Base-by-base conservation (phyloP, 495 filamentous ascomycete species). In the Lasiosphaeriaceae sp. region DNA sequence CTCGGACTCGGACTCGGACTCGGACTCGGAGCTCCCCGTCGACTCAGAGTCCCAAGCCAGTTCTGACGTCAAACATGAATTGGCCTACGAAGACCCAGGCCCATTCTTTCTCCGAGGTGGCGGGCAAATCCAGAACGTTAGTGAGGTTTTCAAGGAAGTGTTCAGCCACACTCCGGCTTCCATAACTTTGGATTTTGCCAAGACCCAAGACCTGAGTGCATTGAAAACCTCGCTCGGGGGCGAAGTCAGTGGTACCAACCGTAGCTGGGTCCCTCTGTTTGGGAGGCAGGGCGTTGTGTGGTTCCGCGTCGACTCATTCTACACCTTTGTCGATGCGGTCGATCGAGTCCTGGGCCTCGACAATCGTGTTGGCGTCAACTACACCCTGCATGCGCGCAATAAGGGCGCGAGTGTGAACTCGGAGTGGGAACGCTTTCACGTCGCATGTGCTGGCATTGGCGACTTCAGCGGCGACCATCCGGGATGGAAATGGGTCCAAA, bases 301-400 rank as follows among this genome's bases (percentile, higher is more conserved):
- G 61, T 71, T 65, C 26, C 55, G 41, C 8, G 8, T 55, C 26
- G 46, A 49, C 46, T 24, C 22, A 2, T 29, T 66, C 34, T 37
- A 66, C 51, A 64, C 54, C 20, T 71, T 65, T 45, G 58, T 71
- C 55, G 68, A 71, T 47, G 68, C 68, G 1, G 61, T 71, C 17
- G 64, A 66, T 43, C 61, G 68, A 11, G 61, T 71, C 11, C 49
- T 71, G 16, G 21, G 59, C 35, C 60, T 67, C 9, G 64, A 66
- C 29, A 58, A 50, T 45, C 52, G 62, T 2, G 60, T 60, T 4
- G 66, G 66, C 7, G 51, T 65, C 9, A 45, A 46, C 0, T 67
- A 69, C 59, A 61, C 44, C 3, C 51, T 71, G 34, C 62, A 57
- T 29, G 17, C 17, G 11, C n/a, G 21, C 26, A 11, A 5, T 22